Percentiles rank a stretch among this genome's conserved stretches.
These are phyloP conservation scores for Neonectria neomacrospora DNA, from an alignment of 2,329 filamentous ascomycete species.

Conservation along the genomic window DNA sequence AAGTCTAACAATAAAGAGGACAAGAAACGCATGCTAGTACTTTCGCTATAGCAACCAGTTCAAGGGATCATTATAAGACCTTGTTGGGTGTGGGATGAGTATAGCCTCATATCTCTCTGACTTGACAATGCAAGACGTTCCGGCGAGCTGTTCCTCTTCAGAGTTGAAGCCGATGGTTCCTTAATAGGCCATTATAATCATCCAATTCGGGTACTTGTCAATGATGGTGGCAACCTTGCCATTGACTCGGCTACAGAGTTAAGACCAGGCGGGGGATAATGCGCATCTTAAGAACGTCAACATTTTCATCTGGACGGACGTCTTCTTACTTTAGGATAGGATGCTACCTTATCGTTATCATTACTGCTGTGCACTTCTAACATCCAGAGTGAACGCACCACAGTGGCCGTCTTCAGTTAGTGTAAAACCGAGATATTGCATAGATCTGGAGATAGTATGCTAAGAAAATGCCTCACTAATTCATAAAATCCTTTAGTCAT, in stretches of 20 bases:
- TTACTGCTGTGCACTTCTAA: neutral
- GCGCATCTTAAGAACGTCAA: neutral
- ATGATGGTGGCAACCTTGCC: neutral
- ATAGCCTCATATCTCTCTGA: slow-evolving; percentile 17
- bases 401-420: neutral
- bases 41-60: slow-evolving; percentile 24
- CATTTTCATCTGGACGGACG: neutral
- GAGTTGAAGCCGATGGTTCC: neutral
- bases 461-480: slow-evolving; percentile 9
- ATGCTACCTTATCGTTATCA: slow-evolving; percentile 1
- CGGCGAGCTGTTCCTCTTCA: slow-evolving; percentile 16
- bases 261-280: neutral
- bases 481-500: neutral
- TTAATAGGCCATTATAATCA: neutral
- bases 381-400: neutral
- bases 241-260: neutral
- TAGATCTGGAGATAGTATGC: neutral
- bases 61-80: slow-evolving; percentile 22
- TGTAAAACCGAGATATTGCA: neutral
- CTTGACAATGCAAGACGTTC: slow-evolving; percentile 20
- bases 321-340: neutral
- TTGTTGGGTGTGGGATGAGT: slow-evolving; percentile 18
- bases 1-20: slow-evolving; percentile 19
- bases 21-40: slow-evolving; percentile 23
- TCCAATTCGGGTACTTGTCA: neutral